Evolutionary conservation across 768 basidiomycete genomes (phyloP), one percentile per base, ranked within the genome.

Genomic region (Russula ochroleuca): DNA sequence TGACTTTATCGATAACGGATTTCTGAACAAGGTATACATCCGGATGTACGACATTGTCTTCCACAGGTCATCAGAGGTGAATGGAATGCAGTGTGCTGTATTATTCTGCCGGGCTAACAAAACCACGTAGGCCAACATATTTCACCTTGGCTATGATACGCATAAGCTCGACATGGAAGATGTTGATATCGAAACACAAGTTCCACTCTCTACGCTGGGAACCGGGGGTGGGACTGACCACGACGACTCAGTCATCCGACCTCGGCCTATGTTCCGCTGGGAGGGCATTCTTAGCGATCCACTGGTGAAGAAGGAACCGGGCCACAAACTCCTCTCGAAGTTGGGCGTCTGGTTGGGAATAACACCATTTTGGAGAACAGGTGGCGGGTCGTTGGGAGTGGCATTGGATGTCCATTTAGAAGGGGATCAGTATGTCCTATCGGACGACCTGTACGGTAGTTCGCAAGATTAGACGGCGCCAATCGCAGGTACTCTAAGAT

Each of bases 181-280:
- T 35, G 73, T 90, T 43, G 85, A 87, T 67, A 61, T 79, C 15
- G 77, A 83, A 58, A 81, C 82, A 3, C 80, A 78, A 57, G 76
- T 68, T 17, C 78, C 75, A 43, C 72, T 81, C 1, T 85, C 86
- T 3, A 83, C 81, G 3, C 72, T 86, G 23, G 87, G 84, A 5
- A 87, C 85, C 1, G 85, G 85, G 1, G 82, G 78, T n/a, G 86
- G 85, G 6, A 90, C 89, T 0, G 85, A 89, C 69, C 82, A 88
- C 65, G 84, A 90, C 69, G 82, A 84, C 64, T 73, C 77, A 1
- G 77, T 76, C 48, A 85, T 90, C 57, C 81, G 82, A 11, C 75
- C 82, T 0, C 81, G 90, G 11, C 84, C 85, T 1, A 74, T 76
- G 17, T 90, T 85, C 72, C 79, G 83, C 38, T 90, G 87, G 87